These are phyloP conservation scores for Cylindrotheca closterium DNA, from an alignment of 108 stramenopile genomes.

Conservation along the genomic window DNA sequence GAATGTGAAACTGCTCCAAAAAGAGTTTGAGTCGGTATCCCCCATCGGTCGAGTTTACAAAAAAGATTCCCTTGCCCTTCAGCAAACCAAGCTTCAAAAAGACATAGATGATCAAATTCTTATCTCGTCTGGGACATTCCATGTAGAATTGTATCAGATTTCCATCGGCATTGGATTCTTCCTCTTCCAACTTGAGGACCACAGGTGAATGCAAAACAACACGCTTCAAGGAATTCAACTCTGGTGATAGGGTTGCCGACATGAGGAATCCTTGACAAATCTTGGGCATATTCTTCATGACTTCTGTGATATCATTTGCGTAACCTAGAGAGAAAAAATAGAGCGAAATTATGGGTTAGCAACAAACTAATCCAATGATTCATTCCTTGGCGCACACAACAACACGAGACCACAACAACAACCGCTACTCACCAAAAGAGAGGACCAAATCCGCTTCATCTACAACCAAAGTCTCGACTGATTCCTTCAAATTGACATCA, in stretches of 20 bases:
- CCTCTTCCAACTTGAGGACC: conserved; percentile 89
- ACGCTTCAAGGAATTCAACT: conserved; percentile 89
- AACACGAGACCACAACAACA: too few relatives aligned
- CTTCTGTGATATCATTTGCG: conserved; percentile 86
- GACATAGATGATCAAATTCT: conserved; percentile 90
- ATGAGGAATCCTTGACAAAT: conserved; percentile 97
- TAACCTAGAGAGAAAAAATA: conserved; percentile 60
- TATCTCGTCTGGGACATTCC: conserved; percentile 77
- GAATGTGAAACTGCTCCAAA: conserved; percentile 96
- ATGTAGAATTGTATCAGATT: conserved; percentile 91
- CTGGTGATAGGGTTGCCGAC: conserved; percentile 94
- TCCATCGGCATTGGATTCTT: conserved; percentile 36
- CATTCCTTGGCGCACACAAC: too few relatives aligned
- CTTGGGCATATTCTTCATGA: conserved; percentile 85
- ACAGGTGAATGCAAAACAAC: conserved; percentile 94
- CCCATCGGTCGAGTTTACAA: conserved; percentile 91
- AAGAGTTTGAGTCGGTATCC: conserved; percentile 96
- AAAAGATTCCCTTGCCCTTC: conserved; percentile 95
- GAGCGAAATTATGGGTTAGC: too few relatives aligned
- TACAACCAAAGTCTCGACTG: conserved; percentile 88
- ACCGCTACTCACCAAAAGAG: conserved; percentile 72
- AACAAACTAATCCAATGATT: too few relatives aligned
- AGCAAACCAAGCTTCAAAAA: conserved; percentile 92
- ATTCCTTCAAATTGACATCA: conserved; percentile 45
- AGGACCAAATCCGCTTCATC: conserved; percentile 99